Conservation (phyloP, 2,329 filamentous ascomycete genomes). For the Microdochium bolleyi region DNA sequence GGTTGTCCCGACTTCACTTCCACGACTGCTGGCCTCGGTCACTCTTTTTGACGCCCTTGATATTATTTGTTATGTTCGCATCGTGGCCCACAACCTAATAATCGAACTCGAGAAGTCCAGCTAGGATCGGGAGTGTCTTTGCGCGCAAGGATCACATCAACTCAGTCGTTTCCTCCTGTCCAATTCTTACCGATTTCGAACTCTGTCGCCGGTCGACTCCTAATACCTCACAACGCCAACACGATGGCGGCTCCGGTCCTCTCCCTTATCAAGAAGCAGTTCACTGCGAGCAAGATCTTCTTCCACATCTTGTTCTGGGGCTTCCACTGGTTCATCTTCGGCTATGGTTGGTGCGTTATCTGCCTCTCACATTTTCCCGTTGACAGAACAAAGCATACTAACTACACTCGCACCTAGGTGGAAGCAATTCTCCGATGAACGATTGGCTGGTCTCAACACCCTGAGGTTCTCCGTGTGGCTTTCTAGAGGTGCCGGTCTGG, state of each 20-base stretch:
- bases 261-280: constrained; percentile 50
- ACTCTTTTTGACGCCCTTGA: constrained; percentile 28
- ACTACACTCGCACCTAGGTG: constrained; percentile 45
- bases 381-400: constrained; percentile 11
- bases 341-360: constrained; percentile 67
- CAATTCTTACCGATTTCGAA: constrained; percentile 5
- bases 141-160: constrained; percentile 5
- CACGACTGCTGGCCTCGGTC: constrained; percentile 52
- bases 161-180: constrained; percentile 6
- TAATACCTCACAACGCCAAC: background rate
- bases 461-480: constrained; percentile 91
- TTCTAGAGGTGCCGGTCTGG: constrained; percentile 85
- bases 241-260: constrained; percentile 9
- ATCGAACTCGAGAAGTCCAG: background rate
- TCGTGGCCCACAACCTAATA: constrained; percentile 3
- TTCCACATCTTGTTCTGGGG: constrained; percentile 81
- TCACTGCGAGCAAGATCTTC: constrained; percentile 61
- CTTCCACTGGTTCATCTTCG: constrained; percentile 72
- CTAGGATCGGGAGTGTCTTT: background rate
- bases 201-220: constrained; percentile 48
- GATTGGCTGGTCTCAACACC: constrained; percentile 69
- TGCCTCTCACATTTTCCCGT: background rate
- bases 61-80: constrained; percentile 22
- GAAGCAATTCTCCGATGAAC: constrained; percentile 62
- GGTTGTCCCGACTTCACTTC: constrained; percentile 12